phyloP scores from a whole-genome alignment of 139 green algal species.

The Pedinophyceae sp. region DNA sequence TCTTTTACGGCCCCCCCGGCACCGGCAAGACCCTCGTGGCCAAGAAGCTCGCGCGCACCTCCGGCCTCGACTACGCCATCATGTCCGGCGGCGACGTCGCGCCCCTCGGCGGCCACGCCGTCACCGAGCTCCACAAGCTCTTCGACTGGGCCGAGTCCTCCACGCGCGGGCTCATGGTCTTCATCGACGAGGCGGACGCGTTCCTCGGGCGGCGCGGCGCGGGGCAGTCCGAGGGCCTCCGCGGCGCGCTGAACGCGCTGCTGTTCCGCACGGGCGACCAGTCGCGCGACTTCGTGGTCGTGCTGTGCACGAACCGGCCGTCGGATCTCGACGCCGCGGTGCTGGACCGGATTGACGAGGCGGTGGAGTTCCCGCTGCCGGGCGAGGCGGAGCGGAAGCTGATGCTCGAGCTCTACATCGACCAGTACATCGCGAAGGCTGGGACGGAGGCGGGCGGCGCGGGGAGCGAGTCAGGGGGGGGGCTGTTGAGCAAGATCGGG shows the following conservation, averaged over 20 bases:
- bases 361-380: conserved; percentile 79
- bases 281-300: conserved; percentile 57
- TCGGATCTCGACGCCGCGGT: conserved; percentile 81
- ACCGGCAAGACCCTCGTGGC: conserved; percentile 96
- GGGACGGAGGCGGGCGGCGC: conserved; percentile 12
- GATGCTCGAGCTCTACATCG: conserved; percentile 76
- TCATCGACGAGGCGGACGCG: conserved; percentile 79
- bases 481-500: conserved; percentile 3
- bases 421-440: conserved; percentile 64
- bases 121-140: conserved; percentile 92
- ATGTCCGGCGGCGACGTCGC: conserved; percentile 92
- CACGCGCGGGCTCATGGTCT: conserved; percentile 3
- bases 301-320: conserved; percentile 81
- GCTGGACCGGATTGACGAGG: conserved; percentile 88
- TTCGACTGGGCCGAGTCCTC: conserved; percentile 89
- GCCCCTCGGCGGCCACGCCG: conserved; percentile 63
- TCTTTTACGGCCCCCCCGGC: conserved; percentile 70
- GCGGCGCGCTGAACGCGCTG: conserved; percentile 83
- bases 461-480: not conserved
- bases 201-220: conserved; percentile 76
- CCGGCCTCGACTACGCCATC: conserved; percentile 93
- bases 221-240: conserved; percentile 73
- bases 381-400: conserved; percentile 32
- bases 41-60: conserved; percentile 81
- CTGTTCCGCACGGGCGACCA: conserved; percentile 56